These are phyloP conservation scores for Nicotiana benthamiana DNA, from an alignment of 257 asterid genomes.

Conservation along the genomic window DNA sequence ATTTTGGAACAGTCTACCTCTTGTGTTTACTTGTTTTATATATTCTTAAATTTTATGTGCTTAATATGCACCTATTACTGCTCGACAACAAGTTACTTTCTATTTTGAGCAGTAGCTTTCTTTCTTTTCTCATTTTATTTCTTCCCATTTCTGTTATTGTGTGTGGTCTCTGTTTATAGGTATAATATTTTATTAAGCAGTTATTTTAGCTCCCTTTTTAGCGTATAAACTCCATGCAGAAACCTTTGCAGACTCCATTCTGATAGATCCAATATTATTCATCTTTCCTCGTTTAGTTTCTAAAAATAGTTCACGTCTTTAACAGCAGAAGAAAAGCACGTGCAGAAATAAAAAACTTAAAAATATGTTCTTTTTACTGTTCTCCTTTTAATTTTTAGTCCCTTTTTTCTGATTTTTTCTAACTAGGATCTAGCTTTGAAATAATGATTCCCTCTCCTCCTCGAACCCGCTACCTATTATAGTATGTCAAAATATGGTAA, in stretches of 20 bases:
- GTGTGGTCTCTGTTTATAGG: neutral
- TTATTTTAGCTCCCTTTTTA: too few species aligned
- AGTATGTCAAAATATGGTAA: too few species aligned
- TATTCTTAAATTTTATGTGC: neutral
- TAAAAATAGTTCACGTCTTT: neutral
- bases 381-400: neutral
- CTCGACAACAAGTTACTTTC: neutral
- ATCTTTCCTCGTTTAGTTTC: too few species aligned
- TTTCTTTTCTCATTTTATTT: too few species aligned
- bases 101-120: too few species aligned
- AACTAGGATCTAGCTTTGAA: too few species aligned
- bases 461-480: too few species aligned
- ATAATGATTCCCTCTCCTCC: too few species aligned
- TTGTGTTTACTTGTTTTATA: neutral
- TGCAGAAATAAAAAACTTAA: neutral
- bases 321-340: neutral
- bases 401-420: too few species aligned
- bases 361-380: neutral
- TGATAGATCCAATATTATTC: neutral
- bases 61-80: neutral
- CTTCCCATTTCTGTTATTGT: too few species aligned
- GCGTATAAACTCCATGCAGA: neutral
- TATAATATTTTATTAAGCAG: too few species aligned
- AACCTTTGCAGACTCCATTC: neutral
- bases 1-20: neutral